Conservation (phyloP, 441 rosid species). For the Jatropha podagrica region DNA sequence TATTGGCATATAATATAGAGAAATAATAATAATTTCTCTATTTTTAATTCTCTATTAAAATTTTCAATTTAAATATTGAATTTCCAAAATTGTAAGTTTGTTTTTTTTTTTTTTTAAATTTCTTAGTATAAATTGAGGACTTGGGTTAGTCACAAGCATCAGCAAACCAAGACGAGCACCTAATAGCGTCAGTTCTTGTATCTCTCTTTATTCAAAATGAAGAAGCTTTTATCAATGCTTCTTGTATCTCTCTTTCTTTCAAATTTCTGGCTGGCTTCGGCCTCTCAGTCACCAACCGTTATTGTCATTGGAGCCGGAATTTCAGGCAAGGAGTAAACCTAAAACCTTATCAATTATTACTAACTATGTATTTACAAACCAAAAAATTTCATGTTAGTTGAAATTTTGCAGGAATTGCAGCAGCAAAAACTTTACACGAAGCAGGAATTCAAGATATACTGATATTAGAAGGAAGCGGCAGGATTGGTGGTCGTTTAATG, state of each 20-base stretch:
- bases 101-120: no score
- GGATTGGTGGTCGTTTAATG: slow-evolving; percentile 24
- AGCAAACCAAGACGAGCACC: no score
- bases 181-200: no score
- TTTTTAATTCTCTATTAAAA: no score
- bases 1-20: no score
- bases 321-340: slow-evolving; percentile 13
- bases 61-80: no score
- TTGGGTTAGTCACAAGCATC: no score
- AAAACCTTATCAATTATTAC: no score
- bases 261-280: background rate
- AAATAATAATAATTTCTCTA: no score
- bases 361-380: no score
- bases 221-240: background rate
- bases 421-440: slow-evolving; percentile 30
- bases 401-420: slow-evolving; percentile 23
- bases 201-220: background rate
- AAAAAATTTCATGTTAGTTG: background rate
- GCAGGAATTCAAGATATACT: slow-evolving; percentile 24
- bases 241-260: background rate
- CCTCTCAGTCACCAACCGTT: slow-evolving; percentile 11
- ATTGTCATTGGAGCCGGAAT: slow-evolving; percentile 27
- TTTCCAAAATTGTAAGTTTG: no score
- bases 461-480: slow-evolving; percentile 20
- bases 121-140: no score